Conservation (phyloP, 371 early-diverging fungal genomes). For the Apophysomyces ossiformis region DNA sequence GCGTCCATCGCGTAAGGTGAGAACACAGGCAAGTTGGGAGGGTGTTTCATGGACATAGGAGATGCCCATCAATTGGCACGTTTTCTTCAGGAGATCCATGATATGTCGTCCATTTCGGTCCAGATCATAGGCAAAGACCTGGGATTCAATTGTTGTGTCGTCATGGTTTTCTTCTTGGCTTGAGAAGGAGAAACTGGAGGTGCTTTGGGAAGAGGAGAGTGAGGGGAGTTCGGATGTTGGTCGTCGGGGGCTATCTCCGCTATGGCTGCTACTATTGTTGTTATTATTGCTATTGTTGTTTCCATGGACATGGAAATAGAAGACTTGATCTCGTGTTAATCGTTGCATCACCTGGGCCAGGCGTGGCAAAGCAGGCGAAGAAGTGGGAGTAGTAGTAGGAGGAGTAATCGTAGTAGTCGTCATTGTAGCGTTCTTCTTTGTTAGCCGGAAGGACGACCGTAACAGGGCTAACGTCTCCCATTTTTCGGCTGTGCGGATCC, state of each 20-base stretch:
- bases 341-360: conserved; percentile 35
- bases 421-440: conserved; percentile 14
- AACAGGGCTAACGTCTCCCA: conserved; percentile 31
- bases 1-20: conserved; percentile 38
- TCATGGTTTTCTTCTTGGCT: conserved; percentile 19
- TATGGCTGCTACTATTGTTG: background rate
- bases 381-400: too few species aligned
- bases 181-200: conserved; percentile 26
- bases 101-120: conserved; percentile 3
- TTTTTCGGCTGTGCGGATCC: conserved; percentile 39
- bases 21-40: conserved; percentile 33
- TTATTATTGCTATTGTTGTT: background rate
- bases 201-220: conserved; percentile 30
- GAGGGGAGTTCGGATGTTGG: conserved; percentile 32
- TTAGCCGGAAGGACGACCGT: conserved; percentile 22
- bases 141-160: conserved; percentile 9
- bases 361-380: background rate
- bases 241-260: background rate
- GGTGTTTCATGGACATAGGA: conserved; percentile 36
- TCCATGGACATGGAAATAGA: conserved; percentile 34
- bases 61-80: conserved; percentile 51
- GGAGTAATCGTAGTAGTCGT: too few species aligned
- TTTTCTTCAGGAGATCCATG: conserved; percentile 35
- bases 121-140: background rate
- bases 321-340: conserved; percentile 41